Evolutionary conservation across 352 stramenopile species (phyloP).

Genomic region (Pythium aquatile): DNA sequence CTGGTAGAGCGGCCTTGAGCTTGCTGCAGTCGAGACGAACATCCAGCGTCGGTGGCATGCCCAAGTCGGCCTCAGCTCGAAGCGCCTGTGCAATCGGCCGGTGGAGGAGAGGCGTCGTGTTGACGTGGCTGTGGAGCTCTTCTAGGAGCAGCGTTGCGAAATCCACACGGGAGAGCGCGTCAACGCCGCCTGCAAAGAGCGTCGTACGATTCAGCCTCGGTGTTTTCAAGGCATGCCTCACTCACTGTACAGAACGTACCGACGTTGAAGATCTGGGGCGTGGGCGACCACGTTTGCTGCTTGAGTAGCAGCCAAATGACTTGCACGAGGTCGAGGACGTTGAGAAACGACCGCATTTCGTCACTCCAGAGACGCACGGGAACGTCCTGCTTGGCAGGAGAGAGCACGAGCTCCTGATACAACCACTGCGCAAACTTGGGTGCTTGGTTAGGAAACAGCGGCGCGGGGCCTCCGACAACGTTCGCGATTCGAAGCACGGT

Average conservation of each 20-base stretch:
- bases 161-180: slow-evolving; percentile 48
- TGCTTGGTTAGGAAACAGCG: slow-evolving; percentile 34
- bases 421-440: slow-evolving; percentile 73
- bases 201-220: not conserved
- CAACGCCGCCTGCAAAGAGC: slow-evolving; percentile 33
- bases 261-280: slow-evolving; percentile 42
- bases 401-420: slow-evolving; percentile 38
- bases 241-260: slow-evolving; percentile 29
- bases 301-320: slow-evolving; percentile 37
- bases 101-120: not conserved
- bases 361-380: slow-evolving; percentile 56
- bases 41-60: slow-evolving; percentile 47
- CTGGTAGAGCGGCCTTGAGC: slow-evolving; percentile 30
- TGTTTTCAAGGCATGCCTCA: not conserved
- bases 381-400: not conserved
- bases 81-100: slow-evolving; percentile 29
- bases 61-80: slow-evolving; percentile 40
- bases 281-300: not conserved
- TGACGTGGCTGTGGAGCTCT: slow-evolving; percentile 8
- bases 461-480: slow-evolving; percentile 44
- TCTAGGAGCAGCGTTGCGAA: slow-evolving; percentile 37
- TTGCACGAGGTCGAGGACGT: slow-evolving; percentile 44
- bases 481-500: slow-evolving; percentile 60
- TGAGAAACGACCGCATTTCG: slow-evolving; percentile 65
- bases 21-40: slow-evolving; percentile 35